phyloP scores from a whole-genome alignment of 1,284 basidiomycete species.

The Sanghuangporus baumii region DNA sequence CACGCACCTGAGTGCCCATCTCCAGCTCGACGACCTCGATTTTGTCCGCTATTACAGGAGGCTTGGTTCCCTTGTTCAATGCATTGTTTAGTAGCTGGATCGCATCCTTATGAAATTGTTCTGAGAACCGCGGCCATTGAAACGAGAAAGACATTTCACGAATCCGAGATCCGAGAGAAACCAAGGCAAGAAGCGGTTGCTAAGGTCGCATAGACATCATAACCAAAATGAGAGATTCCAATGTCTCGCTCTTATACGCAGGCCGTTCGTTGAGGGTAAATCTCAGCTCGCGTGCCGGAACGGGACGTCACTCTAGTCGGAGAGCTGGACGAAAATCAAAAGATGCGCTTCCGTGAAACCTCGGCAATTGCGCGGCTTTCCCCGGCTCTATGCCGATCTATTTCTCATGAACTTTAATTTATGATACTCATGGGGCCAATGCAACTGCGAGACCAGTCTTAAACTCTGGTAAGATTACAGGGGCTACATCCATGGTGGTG shows the following conservation, averaged over 20 bases:
- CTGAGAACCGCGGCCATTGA: conserved; percentile 95
- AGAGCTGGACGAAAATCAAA: neutral
- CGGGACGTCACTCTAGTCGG: neutral
- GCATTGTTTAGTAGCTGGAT: conserved; percentile 92
- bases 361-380: neutral
- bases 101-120: conserved; percentile 90
- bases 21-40: conserved; percentile 97
- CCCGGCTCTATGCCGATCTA: too few species aligned
- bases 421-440: too few species aligned
- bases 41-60: conserved; percentile 94
- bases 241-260: neutral
- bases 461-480: too few species aligned
- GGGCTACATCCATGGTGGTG: too few species aligned
- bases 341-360: neutral
- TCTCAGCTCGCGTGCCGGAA: neutral
- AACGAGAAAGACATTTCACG: conserved; percentile 90
- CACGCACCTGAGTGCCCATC: conserved; percentile 91
- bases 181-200: neutral
- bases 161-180: neutral
- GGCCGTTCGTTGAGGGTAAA: neutral
- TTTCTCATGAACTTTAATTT: too few species aligned
- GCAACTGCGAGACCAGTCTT: too few species aligned
- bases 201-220: neutral
- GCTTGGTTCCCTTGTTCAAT: conserved; percentile 96
- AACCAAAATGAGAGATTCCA: neutral